Conservation (phyloP, 2,329 filamentous ascomycete species). For the Pleoardoris graminearum region DNA sequence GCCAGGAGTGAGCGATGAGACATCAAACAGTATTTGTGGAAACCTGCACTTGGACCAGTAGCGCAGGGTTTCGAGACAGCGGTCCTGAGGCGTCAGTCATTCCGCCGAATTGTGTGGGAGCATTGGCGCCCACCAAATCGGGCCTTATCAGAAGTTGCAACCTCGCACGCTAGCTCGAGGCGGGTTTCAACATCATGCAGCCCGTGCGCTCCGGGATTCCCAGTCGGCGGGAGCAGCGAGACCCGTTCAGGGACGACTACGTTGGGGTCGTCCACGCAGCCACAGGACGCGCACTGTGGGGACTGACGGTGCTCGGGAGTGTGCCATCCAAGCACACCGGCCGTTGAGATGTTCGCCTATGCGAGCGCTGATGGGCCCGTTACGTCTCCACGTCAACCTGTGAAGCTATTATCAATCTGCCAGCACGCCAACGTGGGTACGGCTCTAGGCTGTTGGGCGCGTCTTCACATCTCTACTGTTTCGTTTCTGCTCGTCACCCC, state of each 20-base stretch:
- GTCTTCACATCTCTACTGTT: constrained; percentile 22
- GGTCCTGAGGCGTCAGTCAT: constrained; percentile 45
- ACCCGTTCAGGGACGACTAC: constrained; percentile 35
- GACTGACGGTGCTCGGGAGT: constrained; percentile 21
- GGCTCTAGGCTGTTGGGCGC: constrained; percentile 10
- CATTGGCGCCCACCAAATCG: constrained; percentile 33
- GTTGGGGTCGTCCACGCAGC: constrained; percentile 21
- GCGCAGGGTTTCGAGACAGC: constrained; percentile 44
- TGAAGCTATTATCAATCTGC: neutral
- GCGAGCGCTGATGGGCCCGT: neutral
- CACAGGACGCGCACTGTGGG: constrained; percentile 25
- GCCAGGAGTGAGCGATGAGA: constrained; percentile 44
- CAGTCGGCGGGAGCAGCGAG: constrained; percentile 36
- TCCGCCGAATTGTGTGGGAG: constrained; percentile 31
- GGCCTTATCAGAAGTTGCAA: constrained; percentile 32
- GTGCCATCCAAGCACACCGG: constrained; percentile 2
- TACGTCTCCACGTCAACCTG: neutral
- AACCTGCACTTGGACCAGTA: constrained; percentile 34
- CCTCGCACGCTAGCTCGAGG: constrained; percentile 34
- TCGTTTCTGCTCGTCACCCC: constrained; percentile 29
- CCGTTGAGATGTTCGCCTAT: neutral
- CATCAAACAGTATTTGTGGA: constrained; percentile 46
- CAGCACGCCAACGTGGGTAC: constrained; percentile 14
- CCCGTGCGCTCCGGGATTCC: constrained; percentile 27
- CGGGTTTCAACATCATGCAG: constrained; percentile 45